These are phyloP conservation scores for Lipomyces kockii DNA, from an alignment of 805 yeast species.

Conservation along the genomic window DNA sequence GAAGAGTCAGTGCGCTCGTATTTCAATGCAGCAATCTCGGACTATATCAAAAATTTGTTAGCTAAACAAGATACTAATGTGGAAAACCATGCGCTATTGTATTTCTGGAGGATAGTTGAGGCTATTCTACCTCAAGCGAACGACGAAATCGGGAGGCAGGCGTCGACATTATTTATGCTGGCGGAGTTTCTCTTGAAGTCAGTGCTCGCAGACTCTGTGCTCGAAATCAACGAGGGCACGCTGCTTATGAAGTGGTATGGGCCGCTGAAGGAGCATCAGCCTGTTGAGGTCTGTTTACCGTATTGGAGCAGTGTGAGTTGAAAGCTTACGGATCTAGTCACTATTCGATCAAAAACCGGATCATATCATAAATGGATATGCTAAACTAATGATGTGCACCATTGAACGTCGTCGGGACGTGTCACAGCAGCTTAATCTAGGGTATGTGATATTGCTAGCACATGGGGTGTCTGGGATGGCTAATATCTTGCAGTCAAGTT, in stretches of 20 bases:
- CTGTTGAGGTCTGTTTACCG: constrained; percentile 8
- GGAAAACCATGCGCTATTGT: constrained; percentile 3
- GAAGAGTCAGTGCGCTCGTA: constrained; percentile 16
- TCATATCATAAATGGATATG: constrained; percentile 18
- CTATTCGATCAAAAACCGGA: constrained; percentile 7
- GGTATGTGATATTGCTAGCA: neutral
- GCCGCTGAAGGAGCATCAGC: constrained; percentile 1
- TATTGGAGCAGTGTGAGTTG: neutral
- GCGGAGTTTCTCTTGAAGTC: constrained; percentile 15
- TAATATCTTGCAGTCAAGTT: neutral
- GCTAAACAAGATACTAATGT: neutral
- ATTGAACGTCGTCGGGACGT: constrained; percentile 11
- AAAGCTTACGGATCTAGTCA: constrained; percentile 5
- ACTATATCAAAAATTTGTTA: constrained; percentile 4
- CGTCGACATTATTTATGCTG: constrained; percentile 14
- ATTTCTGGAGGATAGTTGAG: constrained; percentile 20
- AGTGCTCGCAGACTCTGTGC: neutral
- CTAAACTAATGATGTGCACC: constrained; percentile 12
- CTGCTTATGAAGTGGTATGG: constrained; percentile 9
- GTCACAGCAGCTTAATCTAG: neutral
- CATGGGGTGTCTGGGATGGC: neutral
- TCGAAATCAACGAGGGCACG: constrained; percentile 11
- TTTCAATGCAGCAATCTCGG: constrained; percentile 12
- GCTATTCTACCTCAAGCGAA: constrained; percentile 14
- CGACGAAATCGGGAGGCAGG: neutral